Evolutionary conservation across 768 basidiomycete species (phyloP).

Genomic region (Austroboletus festivus): DNA sequence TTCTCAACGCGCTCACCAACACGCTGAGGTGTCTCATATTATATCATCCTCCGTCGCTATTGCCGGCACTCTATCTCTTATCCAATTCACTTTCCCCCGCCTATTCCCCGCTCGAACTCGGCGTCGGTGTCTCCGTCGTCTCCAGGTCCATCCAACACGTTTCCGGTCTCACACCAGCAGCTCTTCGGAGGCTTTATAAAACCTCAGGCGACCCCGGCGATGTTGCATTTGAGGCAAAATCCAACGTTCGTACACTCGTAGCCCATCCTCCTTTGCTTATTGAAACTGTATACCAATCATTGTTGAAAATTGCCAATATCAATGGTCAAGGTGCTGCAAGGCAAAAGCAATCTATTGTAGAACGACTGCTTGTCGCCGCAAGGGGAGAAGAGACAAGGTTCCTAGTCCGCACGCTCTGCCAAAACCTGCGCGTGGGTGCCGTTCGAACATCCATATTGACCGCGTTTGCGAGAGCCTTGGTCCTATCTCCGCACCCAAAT

Average conservation of each 20-base stretch:
- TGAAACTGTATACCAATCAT: constrained; percentile 59
- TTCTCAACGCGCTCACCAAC: constrained; percentile 70
- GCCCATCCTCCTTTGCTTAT: constrained; percentile 68
- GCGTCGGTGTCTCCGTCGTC: constrained; percentile 64
- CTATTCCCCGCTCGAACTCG: constrained; percentile 68
- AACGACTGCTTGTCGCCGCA: constrained; percentile 79
- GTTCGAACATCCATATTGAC: constrained; percentile 79
- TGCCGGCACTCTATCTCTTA: constrained; percentile 76
- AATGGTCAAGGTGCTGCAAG: constrained; percentile 77
- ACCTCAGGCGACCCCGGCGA: constrained; percentile 82
- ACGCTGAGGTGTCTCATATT: constrained; percentile 64
- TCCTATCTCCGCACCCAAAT: constrained; percentile 47
- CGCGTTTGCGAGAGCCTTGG: constrained; percentile 76
- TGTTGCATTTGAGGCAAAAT: constrained; percentile 82
- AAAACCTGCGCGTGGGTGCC: constrained; percentile 84
- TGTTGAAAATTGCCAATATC: constrained; percentile 62
- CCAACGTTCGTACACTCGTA: constrained; percentile 67
- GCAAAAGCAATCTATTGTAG: constrained; percentile 73
- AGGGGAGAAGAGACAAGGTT: constrained; percentile 87
- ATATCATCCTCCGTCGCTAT: constrained; percentile 65
- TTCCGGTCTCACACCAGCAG: constrained; percentile 57
- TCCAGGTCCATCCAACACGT: constrained; percentile 69
- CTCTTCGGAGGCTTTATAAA: constrained; percentile 66
- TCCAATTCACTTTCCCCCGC: constrained; percentile 79
- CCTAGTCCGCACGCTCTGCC: constrained; percentile 68